Conservation (phyloP, 768 basidiomycete species). For the Calvatia gigantea region DNA sequence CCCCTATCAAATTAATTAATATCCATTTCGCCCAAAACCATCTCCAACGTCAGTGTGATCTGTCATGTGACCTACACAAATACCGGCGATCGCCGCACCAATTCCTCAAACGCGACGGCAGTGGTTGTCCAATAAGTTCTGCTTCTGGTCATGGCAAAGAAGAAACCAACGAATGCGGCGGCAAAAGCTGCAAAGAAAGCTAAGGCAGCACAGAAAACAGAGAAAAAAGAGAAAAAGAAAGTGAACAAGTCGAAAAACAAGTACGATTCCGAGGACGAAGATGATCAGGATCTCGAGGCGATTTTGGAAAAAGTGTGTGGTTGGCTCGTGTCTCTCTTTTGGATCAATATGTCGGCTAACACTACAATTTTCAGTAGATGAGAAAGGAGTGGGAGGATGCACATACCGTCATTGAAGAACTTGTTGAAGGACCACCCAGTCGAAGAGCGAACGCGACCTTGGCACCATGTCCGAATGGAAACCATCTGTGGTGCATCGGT, state of each 20-base stretch:
- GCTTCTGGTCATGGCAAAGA: conserved; percentile 43
- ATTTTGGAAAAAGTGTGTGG: conserved; percentile 72
- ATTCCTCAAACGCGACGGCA: neutral
- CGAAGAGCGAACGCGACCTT: conserved; percentile 82
- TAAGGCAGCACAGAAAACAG: conserved; percentile 63
- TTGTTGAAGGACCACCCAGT: conserved; percentile 78
- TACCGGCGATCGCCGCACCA: neutral
- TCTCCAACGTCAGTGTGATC: too few relatives aligned
- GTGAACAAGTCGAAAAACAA: conserved; percentile 34
- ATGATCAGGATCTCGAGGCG: conserved; percentile 76
- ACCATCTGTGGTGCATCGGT: conserved; percentile 80
- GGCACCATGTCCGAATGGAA: conserved; percentile 75
- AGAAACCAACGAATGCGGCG: conserved; percentile 41
- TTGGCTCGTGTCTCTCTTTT: neutral
- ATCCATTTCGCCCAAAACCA: too few relatives aligned
- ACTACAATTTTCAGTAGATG: conserved; percentile 50
- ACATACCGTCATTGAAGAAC: conserved; percentile 82
- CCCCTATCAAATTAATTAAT: too few relatives aligned
- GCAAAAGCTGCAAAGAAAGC: conserved; percentile 66
- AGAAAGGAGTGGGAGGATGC: conserved; percentile 80
- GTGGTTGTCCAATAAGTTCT: neutral
- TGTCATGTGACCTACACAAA: too few relatives aligned
- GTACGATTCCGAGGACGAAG: conserved; percentile 21
- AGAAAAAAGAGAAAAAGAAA: conserved; percentile 67
- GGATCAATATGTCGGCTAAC: neutral